These are phyloP conservation scores for Lasiodiplodia theobromae DNA, from an alignment of 2,329 filamentous ascomycete species.

Conservation along the genomic window DNA sequence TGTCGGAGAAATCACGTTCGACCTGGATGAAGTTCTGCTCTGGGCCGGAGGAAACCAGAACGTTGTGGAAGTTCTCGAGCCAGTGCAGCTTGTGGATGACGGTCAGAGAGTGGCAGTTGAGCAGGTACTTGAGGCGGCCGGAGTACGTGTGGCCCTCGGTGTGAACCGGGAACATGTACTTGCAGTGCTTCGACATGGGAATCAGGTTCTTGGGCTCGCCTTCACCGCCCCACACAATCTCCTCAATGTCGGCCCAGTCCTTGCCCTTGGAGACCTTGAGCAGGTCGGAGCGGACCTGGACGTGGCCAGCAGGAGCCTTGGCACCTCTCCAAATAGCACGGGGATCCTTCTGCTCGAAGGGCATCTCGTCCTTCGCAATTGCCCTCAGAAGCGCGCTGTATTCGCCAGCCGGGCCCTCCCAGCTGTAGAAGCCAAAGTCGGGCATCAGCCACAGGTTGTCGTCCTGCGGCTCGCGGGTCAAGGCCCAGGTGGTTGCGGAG, in stretches of 20 bases:
- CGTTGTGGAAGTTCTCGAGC: conserved; percentile 57
- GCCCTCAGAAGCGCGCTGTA: conserved; percentile 31
- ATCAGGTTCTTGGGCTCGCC: conserved; percentile 29
- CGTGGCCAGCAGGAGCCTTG: conserved; percentile 34
- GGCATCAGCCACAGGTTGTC: conserved; percentile 36
- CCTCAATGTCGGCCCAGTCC: conserved; percentile 36
- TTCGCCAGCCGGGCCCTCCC: conserved; percentile 28
- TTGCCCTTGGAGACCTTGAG: conserved; percentile 33
- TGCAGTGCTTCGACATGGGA: conserved; percentile 37
- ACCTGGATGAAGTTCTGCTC: conserved; percentile 61
- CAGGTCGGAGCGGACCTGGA: conserved; percentile 34
- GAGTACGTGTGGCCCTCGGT: conserved; percentile 41
- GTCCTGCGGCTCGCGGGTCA: conserved; percentile 25
- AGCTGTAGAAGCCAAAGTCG: conserved; percentile 34
- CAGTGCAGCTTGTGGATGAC: conserved; percentile 59
- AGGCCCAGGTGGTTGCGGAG: conserved; percentile 24
- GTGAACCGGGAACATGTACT: conserved; percentile 34
- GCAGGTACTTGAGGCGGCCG: conserved; percentile 45
- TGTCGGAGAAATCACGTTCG: conserved; percentile 51
- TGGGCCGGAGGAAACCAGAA: conserved; percentile 53
- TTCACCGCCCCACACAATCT: conserved; percentile 30
- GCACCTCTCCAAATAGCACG: conserved; percentile 38
- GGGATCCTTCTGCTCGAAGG: conserved; percentile 32
- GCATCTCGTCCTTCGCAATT: conserved; percentile 15
- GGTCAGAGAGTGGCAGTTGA: conserved; percentile 52